These are phyloP conservation scores for Stramenopiles sp. DNA, from an alignment of 352 stramenopile species.

Conservation along the genomic window DNA sequence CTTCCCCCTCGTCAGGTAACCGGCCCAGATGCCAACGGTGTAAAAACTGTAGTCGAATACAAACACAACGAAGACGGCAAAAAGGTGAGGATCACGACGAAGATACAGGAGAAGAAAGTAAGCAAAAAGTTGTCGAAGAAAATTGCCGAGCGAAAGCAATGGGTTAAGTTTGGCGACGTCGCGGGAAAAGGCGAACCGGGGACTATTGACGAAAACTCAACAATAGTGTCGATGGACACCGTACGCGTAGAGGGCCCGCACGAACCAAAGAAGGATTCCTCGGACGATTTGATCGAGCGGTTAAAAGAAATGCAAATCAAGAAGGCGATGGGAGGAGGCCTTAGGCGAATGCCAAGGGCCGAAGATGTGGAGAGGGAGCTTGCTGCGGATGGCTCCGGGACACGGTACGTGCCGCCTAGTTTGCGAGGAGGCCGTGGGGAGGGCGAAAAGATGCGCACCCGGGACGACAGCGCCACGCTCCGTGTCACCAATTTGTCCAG, in stretches of 20 bases:
- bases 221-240: background rate
- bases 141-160: slow-evolving; percentile 28
- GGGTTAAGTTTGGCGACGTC: slow-evolving; percentile 53
- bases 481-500: slow-evolving; percentile 97
- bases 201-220: slow-evolving; percentile 5
- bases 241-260: background rate
- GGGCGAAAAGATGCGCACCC: slow-evolving; percentile 12
- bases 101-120: slow-evolving; percentile 40
- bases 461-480: slow-evolving; percentile 66
- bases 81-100: slow-evolving; percentile 69
- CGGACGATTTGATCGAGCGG: background rate
- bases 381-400: slow-evolving; percentile 28
- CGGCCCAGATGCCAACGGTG: slow-evolving; percentile 47
- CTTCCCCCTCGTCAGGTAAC: slow-evolving; percentile 51
- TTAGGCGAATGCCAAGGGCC: slow-evolving; percentile 4
- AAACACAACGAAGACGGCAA: slow-evolving; percentile 62
- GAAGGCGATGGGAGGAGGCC: background rate
- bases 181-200: slow-evolving; percentile 5
- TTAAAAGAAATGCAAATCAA: slow-evolving; percentile 12
- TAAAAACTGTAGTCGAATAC: slow-evolving; percentile 61
- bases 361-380: slow-evolving; percentile 13
- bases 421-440: slow-evolving; percentile 32
- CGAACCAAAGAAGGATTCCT: slow-evolving; percentile 10
- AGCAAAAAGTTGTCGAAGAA: slow-evolving; percentile 15
- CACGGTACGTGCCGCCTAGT: slow-evolving; percentile 59